Percentiles rank a stretch among this genome's conserved stretches.
Evolutionary conservation across 768 basidiomycete species (phyloP).

Genomic region (Pilatotrama ljubarskyi): DNA sequence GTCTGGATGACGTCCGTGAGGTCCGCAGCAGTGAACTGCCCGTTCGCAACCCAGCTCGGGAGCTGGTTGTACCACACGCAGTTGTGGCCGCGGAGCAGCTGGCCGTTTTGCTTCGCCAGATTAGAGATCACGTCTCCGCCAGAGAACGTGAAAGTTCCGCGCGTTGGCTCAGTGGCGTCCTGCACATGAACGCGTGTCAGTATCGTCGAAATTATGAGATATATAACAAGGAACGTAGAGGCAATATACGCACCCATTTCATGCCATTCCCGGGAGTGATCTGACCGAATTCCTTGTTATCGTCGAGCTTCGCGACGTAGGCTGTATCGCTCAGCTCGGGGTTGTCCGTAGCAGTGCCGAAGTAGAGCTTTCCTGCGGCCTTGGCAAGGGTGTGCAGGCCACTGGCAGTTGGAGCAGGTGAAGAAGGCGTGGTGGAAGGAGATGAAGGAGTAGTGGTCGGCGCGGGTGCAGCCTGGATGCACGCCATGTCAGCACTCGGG

Average conservation of each 20-base stretch:
- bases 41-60: conserved; percentile 49
- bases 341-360: conserved; percentile 51
- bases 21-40: conserved; percentile 42
- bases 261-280: conserved; percentile 47
- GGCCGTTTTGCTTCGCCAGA: conserved; percentile 47
- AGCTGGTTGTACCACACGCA: conserved; percentile 54
- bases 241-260: conserved; percentile 40
- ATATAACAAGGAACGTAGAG: not conserved
- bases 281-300: conserved; percentile 42
- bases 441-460: not conserved
- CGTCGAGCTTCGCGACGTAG: conserved; percentile 39
- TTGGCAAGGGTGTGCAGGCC: conserved; percentile 40
- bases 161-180: conserved; percentile 54
- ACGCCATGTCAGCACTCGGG: not conserved
- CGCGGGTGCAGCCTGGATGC: not conserved
- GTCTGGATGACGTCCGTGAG: conserved; percentile 46
- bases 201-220: not conserved
- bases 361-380: conserved; percentile 45
- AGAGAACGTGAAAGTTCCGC: conserved; percentile 48
- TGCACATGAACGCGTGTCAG: conserved; percentile 19
- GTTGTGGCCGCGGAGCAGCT: conserved; percentile 48
- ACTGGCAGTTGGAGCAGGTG: conserved; percentile 7
- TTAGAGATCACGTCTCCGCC: conserved; percentile 46
- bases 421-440: not conserved
- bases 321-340: conserved; percentile 41